Conservation (phyloP, 1,139 yeast species). For the Candida smagusa region DNA sequence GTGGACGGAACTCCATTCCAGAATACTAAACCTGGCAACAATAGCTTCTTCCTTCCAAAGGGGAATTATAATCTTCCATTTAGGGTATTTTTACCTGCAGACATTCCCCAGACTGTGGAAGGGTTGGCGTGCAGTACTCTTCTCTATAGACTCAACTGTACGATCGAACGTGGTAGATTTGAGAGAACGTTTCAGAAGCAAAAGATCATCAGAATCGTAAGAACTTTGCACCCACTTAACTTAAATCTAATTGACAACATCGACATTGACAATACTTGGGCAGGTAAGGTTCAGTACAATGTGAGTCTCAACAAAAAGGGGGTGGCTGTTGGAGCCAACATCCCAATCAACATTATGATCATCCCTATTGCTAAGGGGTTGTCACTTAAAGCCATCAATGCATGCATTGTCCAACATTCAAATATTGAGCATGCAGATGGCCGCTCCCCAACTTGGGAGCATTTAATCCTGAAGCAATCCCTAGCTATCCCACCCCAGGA, state of each 20-base stretch:
- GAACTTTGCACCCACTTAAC: constrained; percentile 54
- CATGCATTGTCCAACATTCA: constrained; percentile 53
- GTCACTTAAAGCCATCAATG: constrained; percentile 44
- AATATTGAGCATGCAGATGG: constrained; percentile 36
- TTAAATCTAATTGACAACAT: constrained; percentile 52
- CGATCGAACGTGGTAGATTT: constrained; percentile 52
- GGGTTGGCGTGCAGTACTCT: constrained; percentile 56
- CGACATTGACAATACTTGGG: constrained; percentile 62
- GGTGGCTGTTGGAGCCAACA: constrained; percentile 55
- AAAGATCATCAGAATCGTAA: constrained; percentile 33
- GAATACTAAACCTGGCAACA: constrained; percentile 19
- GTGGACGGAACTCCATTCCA: constrained; percentile 46
- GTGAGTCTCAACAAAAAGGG: constrained; percentile 56
- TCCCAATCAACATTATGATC: constrained; percentile 51
- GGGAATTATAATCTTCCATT: constrained; percentile 73
- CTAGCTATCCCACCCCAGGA: constrained; percentile 24
- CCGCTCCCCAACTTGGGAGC: constrained; percentile 44
- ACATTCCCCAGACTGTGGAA: constrained; percentile 64
- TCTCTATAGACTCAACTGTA: constrained; percentile 52
- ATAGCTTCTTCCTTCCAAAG: constrained; percentile 50
- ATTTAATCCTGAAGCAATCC: constrained; percentile 28
- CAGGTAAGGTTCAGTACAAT: constrained; percentile 61
- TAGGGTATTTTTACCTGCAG: constrained; percentile 52
- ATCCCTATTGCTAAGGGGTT: constrained; percentile 63
- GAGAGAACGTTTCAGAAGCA: constrained; percentile 37